A percentile compares a stretch with the other conserved stretches of the same genome.
phyloP scores from a whole-genome alignment of 2,329 filamentous ascomycete species.

The Ascochyta clinopodiicola region DNA sequence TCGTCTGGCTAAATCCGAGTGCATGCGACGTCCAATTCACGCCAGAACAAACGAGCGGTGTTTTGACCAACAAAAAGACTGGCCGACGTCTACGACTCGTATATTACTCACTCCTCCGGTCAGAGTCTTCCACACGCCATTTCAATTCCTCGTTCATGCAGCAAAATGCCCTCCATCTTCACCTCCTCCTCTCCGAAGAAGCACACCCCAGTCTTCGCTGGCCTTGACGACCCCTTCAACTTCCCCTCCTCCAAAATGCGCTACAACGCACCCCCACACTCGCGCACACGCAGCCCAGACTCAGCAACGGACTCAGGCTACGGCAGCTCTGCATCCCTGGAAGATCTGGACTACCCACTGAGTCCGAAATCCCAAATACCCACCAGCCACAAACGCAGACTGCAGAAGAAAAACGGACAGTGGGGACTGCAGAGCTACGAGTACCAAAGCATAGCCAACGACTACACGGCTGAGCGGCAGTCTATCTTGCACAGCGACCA shows the following conservation, averaged over 20 bases:
- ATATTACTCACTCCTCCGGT: background rate
- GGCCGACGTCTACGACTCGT: background rate
- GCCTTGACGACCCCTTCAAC: slow-evolving; percentile 15
- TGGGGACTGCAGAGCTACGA: background rate
- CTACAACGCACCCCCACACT: background rate
- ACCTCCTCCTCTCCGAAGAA: background rate
- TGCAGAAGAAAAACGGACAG: slow-evolving; percentile 5
- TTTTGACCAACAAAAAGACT: background rate
- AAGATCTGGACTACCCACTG: slow-evolving; percentile 16
- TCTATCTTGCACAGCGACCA: background rate
- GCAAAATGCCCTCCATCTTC: slow-evolving; percentile 11
- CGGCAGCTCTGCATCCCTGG: slow-evolving; percentile 6
- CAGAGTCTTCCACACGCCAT: background rate
- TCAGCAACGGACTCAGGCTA: slow-evolving; percentile 23
- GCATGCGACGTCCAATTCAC: background rate
- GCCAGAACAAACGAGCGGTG: slow-evolving; percentile 2
- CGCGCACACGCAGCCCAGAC: slow-evolving; percentile 1
- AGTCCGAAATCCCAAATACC: background rate
- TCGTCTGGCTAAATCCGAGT: background rate
- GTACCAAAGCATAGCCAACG: slow-evolving; percentile 14
- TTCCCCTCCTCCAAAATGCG: slow-evolving; percentile 8
- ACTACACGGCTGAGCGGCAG: background rate
- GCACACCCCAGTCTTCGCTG: slow-evolving; percentile 4
- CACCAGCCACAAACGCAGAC: background rate
- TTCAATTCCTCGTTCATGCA: no score